Percentiles rank a stretch among this genome's conserved stretches.
phyloP scores from a whole-genome alignment of 768 basidiomycete genomes.

The Suillus occidentalis region DNA sequence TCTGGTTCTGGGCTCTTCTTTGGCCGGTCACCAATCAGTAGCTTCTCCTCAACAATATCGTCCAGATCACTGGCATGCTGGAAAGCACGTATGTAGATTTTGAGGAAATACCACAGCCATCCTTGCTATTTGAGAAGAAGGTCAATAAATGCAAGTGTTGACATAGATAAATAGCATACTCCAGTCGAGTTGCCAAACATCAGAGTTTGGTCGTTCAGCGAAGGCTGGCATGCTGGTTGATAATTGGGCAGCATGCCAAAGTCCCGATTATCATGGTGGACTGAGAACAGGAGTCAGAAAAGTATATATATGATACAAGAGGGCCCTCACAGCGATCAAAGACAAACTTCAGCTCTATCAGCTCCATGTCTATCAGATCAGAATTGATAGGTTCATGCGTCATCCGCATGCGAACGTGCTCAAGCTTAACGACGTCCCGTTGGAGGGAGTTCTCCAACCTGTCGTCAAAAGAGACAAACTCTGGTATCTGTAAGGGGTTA shows the following conservation, averaged over 20 bases:
- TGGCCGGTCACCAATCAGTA: slow-evolving; percentile 78
- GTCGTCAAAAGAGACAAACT: slow-evolving; percentile 82
- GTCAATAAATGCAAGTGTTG: background rate
- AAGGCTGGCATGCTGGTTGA: slow-evolving; percentile 55
- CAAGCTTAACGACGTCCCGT: slow-evolving; percentile 77
- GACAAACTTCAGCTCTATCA: slow-evolving; percentile 82
- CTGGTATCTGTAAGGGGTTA: slow-evolving; percentile 59
- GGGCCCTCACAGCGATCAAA: slow-evolving; percentile 63
- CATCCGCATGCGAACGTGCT: slow-evolving; percentile 82
- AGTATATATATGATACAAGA: background rate
- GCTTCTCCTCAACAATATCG: slow-evolving; percentile 77
- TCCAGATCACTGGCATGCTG: slow-evolving; percentile 80
- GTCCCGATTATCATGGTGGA: slow-evolving; percentile 86
- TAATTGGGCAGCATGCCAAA: slow-evolving; percentile 76
- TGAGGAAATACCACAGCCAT: slow-evolving; percentile 73
- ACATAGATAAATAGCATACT: slow-evolving; percentile 40
- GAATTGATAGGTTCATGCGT: slow-evolving; percentile 69
- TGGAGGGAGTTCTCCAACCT: slow-evolving; percentile 83
- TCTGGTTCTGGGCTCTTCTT: slow-evolving; percentile 57
- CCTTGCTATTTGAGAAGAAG: slow-evolving; percentile 44
- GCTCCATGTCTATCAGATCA: slow-evolving; percentile 77
- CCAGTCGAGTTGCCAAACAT: slow-evolving; percentile 64
- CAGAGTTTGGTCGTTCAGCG: slow-evolving; percentile 67
- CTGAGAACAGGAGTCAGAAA: slow-evolving; percentile 35
- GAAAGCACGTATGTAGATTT: slow-evolving; percentile 75